Percentiles rank a stretch among this genome's conserved stretches.
These are phyloP conservation scores for Beauveria sp. DNA, from an alignment of 2,329 filamentous ascomycete species.

Conservation along the genomic window DNA sequence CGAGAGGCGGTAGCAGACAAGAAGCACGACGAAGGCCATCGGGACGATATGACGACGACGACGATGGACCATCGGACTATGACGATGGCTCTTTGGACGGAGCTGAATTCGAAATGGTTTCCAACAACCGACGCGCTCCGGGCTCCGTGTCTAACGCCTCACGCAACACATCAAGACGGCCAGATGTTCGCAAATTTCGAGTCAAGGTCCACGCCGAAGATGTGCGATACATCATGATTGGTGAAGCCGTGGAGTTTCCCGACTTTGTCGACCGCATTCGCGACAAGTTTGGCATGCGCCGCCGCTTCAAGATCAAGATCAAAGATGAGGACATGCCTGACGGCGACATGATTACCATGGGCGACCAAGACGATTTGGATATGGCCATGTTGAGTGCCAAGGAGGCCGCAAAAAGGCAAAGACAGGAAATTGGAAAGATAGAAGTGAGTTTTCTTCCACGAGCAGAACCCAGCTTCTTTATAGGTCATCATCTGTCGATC, in stretches of 20 bases:
- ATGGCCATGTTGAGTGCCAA: slow-evolving; percentile 70
- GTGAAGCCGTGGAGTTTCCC: slow-evolving; percentile 61
- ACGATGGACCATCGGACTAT: slow-evolving; percentile 66
- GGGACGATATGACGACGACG: slow-evolving; percentile 67
- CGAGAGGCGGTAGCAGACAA: slow-evolving; percentile 30
- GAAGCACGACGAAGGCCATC: slow-evolving; percentile 26
- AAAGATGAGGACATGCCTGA: slow-evolving; percentile 68
- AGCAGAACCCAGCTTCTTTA: background rate
- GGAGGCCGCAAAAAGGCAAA: slow-evolving; percentile 61
- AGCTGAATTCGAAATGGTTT: slow-evolving; percentile 73
- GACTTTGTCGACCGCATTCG: slow-evolving; percentile 74
- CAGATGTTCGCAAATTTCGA: slow-evolving; percentile 69
- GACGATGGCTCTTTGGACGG: slow-evolving; percentile 66
- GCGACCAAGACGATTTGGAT: slow-evolving; percentile 91
- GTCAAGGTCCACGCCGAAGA: slow-evolving; percentile 91
- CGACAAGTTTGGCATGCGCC: slow-evolving; percentile 74
- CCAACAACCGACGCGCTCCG: slow-evolving; percentile 39
- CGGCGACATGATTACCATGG: slow-evolving; percentile 94
- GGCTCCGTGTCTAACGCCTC: slow-evolving; percentile 41
- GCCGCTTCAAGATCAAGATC: slow-evolving; percentile 82
- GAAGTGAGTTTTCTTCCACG: slow-evolving; percentile 58
- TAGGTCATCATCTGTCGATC: background rate
- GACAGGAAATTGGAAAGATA: slow-evolving; percentile 82
- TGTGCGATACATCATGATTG: slow-evolving; percentile 86
- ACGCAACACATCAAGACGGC: slow-evolving; percentile 49